phyloP scores from a whole-genome alignment of 2,329 filamentous ascomycete genomes.

The Thelonectria discophora region DNA sequence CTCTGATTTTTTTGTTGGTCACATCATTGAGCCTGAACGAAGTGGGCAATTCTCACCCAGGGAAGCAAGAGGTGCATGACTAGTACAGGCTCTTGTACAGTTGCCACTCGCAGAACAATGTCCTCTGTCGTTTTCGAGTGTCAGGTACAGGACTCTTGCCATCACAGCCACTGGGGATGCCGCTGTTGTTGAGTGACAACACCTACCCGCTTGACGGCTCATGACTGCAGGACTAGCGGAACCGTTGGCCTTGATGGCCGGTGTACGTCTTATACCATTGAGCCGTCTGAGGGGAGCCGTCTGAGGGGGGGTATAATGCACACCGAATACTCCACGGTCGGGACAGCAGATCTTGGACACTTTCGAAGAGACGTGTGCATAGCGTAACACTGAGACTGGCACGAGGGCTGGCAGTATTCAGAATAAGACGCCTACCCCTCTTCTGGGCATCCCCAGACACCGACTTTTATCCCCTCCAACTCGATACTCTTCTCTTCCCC shows the following conservation, averaged over 20 bases:
- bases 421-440: neutral
- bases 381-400: neutral
- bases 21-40: neutral
- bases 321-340: neutral
- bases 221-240: neutral
- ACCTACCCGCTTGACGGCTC: neutral
- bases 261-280: conserved; percentile 2
- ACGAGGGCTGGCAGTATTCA: neutral
- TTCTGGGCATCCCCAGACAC: neutral
- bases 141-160: neutral
- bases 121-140: neutral
- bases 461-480: neutral
- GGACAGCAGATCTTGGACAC: neutral
- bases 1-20: neutral
- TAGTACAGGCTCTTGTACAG: neutral
- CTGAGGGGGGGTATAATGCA: neutral
- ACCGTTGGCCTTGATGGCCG: neutral
- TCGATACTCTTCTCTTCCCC: neutral
- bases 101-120: neutral
- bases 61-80: neutral
- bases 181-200: neutral
- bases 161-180: neutral
- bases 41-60: neutral
- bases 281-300: neutral
- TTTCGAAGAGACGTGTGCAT: neutral